phyloP scores from a whole-genome alignment of 148 eudicot genomes.

The Nyssa sinensis region DNA sequence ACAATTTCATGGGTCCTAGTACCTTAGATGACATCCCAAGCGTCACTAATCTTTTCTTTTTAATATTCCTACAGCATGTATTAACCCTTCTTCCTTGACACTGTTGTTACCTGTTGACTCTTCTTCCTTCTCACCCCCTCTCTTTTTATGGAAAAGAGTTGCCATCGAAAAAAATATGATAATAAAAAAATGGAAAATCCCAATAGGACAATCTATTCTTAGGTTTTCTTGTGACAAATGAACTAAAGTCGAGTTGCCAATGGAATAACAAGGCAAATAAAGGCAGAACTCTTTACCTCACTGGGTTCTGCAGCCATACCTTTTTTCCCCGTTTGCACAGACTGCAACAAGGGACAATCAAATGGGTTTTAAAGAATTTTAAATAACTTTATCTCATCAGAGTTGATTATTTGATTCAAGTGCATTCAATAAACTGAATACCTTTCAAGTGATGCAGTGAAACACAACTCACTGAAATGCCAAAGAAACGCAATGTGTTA shows the following conservation, averaged over 20 bases:
- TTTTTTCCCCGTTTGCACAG: no score
- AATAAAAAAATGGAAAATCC: neutral
- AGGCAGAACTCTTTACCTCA: neutral
- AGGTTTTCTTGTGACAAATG: neutral
- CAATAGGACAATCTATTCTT: neutral
- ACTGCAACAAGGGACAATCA: no score
- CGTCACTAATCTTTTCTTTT: neutral
- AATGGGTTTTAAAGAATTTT: no score
- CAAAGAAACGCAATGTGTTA: no score
- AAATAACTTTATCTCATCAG: no score
- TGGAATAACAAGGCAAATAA: neutral
- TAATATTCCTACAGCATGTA: neutral
- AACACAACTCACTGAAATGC: no score
- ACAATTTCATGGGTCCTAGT: neutral
- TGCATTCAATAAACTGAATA: no score
- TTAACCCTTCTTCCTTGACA: neutral
- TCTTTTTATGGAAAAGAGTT: no score
- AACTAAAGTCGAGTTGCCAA: neutral
- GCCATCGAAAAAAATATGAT: neutral
- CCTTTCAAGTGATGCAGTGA: no score
- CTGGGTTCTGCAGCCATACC: slow-evolving; percentile 2
- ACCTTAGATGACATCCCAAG: neutral
- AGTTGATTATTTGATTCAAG: no score
- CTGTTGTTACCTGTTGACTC: neutral
- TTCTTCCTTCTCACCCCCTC: neutral